phyloP scores from a whole-genome alignment of 192 early-diverging fungal species.

The Pecoramyces ruminantium region DNA sequence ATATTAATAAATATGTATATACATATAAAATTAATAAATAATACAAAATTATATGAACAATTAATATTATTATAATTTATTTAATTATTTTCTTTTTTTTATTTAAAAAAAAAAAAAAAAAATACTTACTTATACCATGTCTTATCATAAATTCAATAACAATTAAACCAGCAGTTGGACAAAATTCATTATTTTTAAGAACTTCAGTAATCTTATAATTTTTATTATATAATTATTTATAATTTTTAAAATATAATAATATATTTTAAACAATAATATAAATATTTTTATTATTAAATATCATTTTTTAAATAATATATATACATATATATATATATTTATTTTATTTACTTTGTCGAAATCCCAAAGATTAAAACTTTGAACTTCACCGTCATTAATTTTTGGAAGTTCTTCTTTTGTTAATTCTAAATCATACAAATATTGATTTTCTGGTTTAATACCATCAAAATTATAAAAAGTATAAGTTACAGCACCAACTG shows the following conservation, averaged over 20 bases:
- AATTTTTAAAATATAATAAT: too few species aligned
- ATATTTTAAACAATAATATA: too few species aligned
- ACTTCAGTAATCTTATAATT: neutral
- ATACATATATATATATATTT: neutral
- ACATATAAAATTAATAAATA: too few species aligned
- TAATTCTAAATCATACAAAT: constrained; percentile 69
- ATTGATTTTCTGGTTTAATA: constrained; percentile 71
- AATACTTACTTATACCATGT: neutral
- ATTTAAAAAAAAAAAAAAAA: too few species aligned
- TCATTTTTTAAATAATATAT: too few species aligned
- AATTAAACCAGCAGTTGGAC: neutral
- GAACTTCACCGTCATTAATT: constrained; percentile 75
- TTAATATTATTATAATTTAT: too few species aligned
- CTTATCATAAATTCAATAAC: neutral
- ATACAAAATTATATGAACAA: too few species aligned
- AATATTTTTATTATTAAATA: too few species aligned
- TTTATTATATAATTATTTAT: too few species aligned
- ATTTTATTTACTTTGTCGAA: constrained; percentile 35
- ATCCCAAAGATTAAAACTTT: constrained; percentile 51
- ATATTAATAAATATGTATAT: too few species aligned
- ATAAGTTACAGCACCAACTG: constrained; percentile 53
- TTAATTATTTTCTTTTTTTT: too few species aligned
- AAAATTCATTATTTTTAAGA: neutral
- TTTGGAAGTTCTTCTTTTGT: constrained; percentile 33
- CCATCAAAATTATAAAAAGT: constrained; percentile 28